Percentiles rank a stretch among this genome's conserved stretches.
These are phyloP conservation scores for Fusarium verticillioides DNA, from an alignment of 2,329 filamentous ascomycete species.

Conservation along the genomic window DNA sequence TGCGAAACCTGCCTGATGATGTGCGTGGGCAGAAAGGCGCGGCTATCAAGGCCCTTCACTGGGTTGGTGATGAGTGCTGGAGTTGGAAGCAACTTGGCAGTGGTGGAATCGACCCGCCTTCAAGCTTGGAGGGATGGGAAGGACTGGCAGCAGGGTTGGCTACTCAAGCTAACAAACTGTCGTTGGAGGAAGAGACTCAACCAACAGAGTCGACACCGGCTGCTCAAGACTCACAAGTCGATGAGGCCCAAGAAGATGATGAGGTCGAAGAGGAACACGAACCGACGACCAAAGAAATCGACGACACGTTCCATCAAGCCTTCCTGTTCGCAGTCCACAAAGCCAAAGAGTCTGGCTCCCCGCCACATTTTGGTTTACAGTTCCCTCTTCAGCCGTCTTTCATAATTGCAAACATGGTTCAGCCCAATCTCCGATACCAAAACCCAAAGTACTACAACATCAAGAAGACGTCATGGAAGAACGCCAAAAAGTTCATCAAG, in stretches of 20 bases:
- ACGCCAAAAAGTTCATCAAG: slow-evolving; percentile 40
- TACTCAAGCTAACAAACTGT: neutral
- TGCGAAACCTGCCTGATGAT: slow-evolving; percentile 19
- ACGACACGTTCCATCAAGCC: slow-evolving; percentile 33
- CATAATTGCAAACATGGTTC: slow-evolving; percentile 40
- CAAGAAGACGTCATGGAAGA: slow-evolving; percentile 43
- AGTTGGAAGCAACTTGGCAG: slow-evolving; percentile 37
- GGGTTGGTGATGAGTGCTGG: slow-evolving; percentile 40
- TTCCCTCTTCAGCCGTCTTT: slow-evolving; percentile 40
- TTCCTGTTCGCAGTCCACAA: slow-evolving; percentile 37
- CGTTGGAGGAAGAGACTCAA: neutral
- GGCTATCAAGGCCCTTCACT: slow-evolving; percentile 36
- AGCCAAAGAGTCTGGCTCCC: slow-evolving; percentile 22
- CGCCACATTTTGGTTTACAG: slow-evolving; percentile 30
- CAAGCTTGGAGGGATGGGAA: slow-evolving; percentile 26
- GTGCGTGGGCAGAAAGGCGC: slow-evolving; percentile 35
- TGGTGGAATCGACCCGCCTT: slow-evolving; percentile 33
- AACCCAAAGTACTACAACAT: slow-evolving; percentile 32
- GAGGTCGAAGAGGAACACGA: slow-evolving; percentile 24
- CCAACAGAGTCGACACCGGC: neutral
- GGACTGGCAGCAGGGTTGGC: slow-evolving; percentile 9
- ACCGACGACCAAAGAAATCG: slow-evolving; percentile 35
- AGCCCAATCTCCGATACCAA: slow-evolving; percentile 37
- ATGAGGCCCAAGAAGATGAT: neutral
- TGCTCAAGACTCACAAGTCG: neutral